Conservation (phyloP, 2,329 filamentous ascomycete genomes). For the Dothideomycetes sp. region DNA sequence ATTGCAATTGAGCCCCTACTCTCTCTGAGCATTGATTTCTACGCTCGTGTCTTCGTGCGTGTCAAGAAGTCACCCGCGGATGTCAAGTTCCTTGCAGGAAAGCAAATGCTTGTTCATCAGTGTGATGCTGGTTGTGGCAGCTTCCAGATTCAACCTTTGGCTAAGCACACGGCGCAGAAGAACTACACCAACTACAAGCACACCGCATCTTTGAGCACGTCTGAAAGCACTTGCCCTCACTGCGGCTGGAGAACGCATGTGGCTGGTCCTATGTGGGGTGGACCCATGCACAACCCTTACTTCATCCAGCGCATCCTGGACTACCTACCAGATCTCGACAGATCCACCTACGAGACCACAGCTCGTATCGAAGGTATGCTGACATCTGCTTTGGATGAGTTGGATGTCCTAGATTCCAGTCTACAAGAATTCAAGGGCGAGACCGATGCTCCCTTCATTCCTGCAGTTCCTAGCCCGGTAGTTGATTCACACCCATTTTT, state of each 20-base stretch:
- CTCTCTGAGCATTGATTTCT: slow-evolving; percentile 93
- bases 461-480: slow-evolving; percentile 48
- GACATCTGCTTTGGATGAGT: slow-evolving; percentile 74
- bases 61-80: slow-evolving; percentile 70
- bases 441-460: slow-evolving; percentile 27
- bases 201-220: slow-evolving; percentile 57
- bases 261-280: slow-evolving; percentile 89
- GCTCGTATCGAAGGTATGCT: slow-evolving; percentile 86
- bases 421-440: slow-evolving; percentile 3
- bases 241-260: slow-evolving; percentile 82
- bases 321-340: slow-evolving; percentile 57
- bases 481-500: slow-evolving; percentile 78
- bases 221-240: slow-evolving; percentile 62
- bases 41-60: slow-evolving; percentile 78
- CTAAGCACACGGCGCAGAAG: slow-evolving; percentile 55
- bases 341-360: slow-evolving; percentile 67
- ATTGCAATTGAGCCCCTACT: slow-evolving; percentile 82
- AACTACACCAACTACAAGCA: slow-evolving; percentile 66
- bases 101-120: slow-evolving; percentile 86
- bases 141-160: slow-evolving; percentile 74
- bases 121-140: slow-evolving; percentile 88
- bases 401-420: slow-evolving; percentile 20
- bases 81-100: slow-evolving; percentile 83
- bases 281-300: slow-evolving; percentile 71
- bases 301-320: slow-evolving; percentile 75